Conservation (phyloP, 2,329 filamentous ascomycete genomes). For the Simplicillium sp. region DNA sequence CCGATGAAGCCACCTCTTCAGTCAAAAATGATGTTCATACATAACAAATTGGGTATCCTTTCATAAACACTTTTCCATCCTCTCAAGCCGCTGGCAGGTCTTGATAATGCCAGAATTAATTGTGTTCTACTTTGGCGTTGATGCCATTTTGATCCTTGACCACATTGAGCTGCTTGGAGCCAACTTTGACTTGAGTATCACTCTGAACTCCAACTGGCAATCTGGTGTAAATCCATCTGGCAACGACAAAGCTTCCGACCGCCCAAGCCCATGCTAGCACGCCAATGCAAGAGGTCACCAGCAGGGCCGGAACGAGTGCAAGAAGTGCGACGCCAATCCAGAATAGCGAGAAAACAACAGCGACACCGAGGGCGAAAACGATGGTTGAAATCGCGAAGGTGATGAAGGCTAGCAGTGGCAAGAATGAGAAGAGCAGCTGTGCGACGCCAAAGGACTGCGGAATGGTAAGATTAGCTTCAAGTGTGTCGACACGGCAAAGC, state of each 20-base stretch:
- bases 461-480: constrained; percentile 2
- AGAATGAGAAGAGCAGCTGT: constrained; percentile 54
- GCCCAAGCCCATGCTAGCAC: constrained; percentile 60
- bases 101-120: neutral
- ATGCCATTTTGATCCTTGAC: constrained; percentile 14
- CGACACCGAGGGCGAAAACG: constrained; percentile 51
- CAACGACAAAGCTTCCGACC: constrained; percentile 45
- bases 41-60: no score
- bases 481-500: neutral
- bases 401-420: constrained; percentile 61
- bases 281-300: constrained; percentile 54
- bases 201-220: constrained; percentile 14
- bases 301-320: constrained; percentile 58
- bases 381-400: constrained; percentile 55
- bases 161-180: constrained; percentile 8
- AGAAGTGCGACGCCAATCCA: constrained; percentile 58
- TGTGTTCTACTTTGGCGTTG: constrained; percentile 6
- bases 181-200: constrained; percentile 11
- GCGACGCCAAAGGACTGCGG: constrained; percentile 55
- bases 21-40: no score
- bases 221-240: constrained; percentile 34
- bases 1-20: no score
- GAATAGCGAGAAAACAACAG: constrained; percentile 57
- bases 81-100: neutral
- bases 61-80: no score